Base-by-base conservation (phyloP, 176 grass and related monocot genomes). In the Cenchrus fungigraminus region DNA sequence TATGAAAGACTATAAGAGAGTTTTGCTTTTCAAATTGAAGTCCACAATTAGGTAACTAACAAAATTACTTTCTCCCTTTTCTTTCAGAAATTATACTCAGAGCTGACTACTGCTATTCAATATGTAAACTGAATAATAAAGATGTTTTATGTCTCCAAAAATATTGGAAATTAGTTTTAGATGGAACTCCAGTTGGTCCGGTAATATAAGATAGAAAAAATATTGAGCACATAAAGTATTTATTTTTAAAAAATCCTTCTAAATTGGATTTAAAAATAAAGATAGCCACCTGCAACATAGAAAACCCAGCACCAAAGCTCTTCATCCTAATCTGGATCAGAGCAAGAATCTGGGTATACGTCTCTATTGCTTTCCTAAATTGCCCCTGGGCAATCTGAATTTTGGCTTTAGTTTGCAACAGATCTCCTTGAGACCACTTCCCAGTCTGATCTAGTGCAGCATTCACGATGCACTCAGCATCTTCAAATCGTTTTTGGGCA, bases 281-380 rank as follows among this genome's bases (percentile, higher is more conserved):
- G 17, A 17, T 79, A 66, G 45, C 50, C 56, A 90, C 95, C 93
- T 98, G 91, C 70, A 95, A 82, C 42, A 88, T 19, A 42, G 79
- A 71, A 71, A 92, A 90, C 55, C 89, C 92, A 74, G 87, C 77
- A 74, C 79, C 43, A 64, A 87, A 90, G 25, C 69, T 90, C 88
- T 88, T 98, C 51, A 29, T 93, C 58, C 73, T 90, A 53, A 98
- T 83, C 56, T 87, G 73, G 78, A 93, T 87, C 69, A 93, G 54
- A 58, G 91, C 95, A 88, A 98, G 93, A 90, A 98, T 68, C 70
- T 89, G 73, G 46, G 93, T 95, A 82, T 93, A 98, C 15, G 80
- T 92, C 70, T 95, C 91, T 31, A 92, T 28, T 31, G 93, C 92
- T 79, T 87, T 93, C 71, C 87, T 95, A 61, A 90, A 68, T 68